A percentile compares a stretch with the other conserved stretches of the same genome.
Evolutionary conservation across 2,329 filamentous ascomycete genomes (phyloP).

Genomic region (Aureobasidium sp.): DNA sequence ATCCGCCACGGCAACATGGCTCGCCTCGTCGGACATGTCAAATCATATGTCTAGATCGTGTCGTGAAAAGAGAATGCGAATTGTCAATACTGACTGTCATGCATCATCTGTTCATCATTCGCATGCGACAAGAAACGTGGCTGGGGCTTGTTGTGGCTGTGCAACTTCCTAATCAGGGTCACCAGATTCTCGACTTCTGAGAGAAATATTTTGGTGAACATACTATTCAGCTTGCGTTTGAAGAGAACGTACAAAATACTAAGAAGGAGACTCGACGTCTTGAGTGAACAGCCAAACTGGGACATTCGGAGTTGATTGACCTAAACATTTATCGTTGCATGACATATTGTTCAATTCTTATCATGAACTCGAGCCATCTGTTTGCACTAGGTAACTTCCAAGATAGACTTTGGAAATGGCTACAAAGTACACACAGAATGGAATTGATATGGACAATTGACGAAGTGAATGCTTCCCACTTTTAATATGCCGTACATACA

Average conservation of each 20-base stretch:
- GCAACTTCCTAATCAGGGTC: neutral
- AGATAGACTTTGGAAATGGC: too few species aligned
- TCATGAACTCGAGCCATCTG: too few species aligned
- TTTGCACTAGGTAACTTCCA: too few species aligned
- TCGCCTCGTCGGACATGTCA: neutral
- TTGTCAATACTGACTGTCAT: neutral
- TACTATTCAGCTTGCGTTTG: neutral
- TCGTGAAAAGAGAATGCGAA: neutral
- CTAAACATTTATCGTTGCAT: too few species aligned
- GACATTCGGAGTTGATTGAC: too few species aligned
- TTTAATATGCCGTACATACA: slow-evolving; percentile 6
- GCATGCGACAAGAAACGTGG: neutral
- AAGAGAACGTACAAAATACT: too few species aligned
- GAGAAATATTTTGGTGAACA: neutral
- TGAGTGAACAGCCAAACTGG: too few species aligned
- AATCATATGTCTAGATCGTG: neutral
- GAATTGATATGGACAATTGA: neutral
- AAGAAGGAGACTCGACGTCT: too few species aligned
- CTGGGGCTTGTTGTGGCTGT: slow-evolving; percentile 1
- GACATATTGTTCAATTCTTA: too few species aligned
- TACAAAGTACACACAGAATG: neutral
- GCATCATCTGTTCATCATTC: neutral
- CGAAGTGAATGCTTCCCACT: neutral
- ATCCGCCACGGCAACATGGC: neutral
- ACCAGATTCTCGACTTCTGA: neutral